Percentiles rank a stretch among this genome's conserved stretches.
Evolutionary conservation across 2,329 filamentous ascomycete species (phyloP).

Genomic region (Nannizzia gypsea): DNA sequence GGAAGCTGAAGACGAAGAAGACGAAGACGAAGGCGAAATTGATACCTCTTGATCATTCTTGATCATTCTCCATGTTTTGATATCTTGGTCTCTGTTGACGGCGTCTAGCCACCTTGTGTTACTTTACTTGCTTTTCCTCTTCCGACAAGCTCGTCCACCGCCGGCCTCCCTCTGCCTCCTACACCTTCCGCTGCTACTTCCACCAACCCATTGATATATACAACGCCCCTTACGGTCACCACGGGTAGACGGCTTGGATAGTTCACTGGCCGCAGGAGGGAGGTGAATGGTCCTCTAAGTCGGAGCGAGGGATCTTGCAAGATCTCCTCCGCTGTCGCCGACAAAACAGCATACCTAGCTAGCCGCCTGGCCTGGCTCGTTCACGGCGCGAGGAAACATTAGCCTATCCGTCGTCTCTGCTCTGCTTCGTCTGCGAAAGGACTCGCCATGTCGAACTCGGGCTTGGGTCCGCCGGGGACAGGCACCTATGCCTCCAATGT

Average conservation of each 20-base stretch:
- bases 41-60: no score
- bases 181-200: no score
- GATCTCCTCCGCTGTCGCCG: conserved; percentile 31
- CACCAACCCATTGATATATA: no score
- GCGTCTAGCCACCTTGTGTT: no score
- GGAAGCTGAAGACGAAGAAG: neutral
- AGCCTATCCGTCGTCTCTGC: neutral
- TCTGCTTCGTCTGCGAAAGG: no score
- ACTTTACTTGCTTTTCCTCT: no score
- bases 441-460: conserved; percentile 26
- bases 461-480: conserved; percentile 44
- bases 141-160: neutral
- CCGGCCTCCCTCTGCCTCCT: no score
- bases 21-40: neutral
- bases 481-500: conserved; percentile 51
- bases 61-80: no score
- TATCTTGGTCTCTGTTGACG: no score
- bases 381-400: no score
- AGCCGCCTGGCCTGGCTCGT: neutral
- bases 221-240: no score
- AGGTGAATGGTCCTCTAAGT: conserved; percentile 13
- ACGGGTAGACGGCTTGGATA: no score
- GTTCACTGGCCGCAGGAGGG: neutral
- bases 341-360: conserved; percentile 5
- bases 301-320: conserved; percentile 32